phyloP scores from a whole-genome alignment of 768 basidiomycete genomes.

The Panaeolus cyanescens region DNA sequence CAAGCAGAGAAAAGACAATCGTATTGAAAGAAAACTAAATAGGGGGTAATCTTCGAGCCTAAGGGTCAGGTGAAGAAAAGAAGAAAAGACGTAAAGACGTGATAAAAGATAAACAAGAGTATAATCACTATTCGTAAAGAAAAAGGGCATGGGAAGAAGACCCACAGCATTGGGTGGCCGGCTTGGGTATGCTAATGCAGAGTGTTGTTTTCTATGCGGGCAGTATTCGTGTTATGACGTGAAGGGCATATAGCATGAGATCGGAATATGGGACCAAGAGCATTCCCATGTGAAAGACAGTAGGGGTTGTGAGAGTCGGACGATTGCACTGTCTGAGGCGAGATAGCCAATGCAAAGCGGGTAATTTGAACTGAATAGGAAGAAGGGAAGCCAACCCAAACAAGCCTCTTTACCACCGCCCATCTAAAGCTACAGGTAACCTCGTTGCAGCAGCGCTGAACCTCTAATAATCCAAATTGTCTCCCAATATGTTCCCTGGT shows the following conservation, averaged over 20 bases:
- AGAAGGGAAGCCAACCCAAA: neutral
- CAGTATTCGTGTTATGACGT: neutral
- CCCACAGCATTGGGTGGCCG: neutral
- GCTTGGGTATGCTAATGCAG: neutral
- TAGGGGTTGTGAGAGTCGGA: neutral
- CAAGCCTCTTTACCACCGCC: neutral
- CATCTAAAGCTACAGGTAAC: neutral
- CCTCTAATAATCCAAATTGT: neutral
- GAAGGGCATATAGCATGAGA: neutral
- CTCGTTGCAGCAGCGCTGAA: neutral
- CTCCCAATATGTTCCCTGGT: neutral
- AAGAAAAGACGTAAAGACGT: neutral
- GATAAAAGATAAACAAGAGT: neutral
- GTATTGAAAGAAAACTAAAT: neutral
- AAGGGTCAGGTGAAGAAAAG: neutral
- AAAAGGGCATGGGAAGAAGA: neutral
- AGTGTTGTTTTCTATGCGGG: neutral
- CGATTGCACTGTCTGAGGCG: neutral
- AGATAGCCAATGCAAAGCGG: neutral
- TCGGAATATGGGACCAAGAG: neutral
- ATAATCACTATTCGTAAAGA: neutral
- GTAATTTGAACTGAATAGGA: neutral
- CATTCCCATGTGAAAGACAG: neutral
- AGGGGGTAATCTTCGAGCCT: neutral
- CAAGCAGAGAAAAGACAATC: neutral